Conservation (phyloP, 2,329 filamentous ascomycete genomes). For the Pseudogymnoascus sp. region DNA sequence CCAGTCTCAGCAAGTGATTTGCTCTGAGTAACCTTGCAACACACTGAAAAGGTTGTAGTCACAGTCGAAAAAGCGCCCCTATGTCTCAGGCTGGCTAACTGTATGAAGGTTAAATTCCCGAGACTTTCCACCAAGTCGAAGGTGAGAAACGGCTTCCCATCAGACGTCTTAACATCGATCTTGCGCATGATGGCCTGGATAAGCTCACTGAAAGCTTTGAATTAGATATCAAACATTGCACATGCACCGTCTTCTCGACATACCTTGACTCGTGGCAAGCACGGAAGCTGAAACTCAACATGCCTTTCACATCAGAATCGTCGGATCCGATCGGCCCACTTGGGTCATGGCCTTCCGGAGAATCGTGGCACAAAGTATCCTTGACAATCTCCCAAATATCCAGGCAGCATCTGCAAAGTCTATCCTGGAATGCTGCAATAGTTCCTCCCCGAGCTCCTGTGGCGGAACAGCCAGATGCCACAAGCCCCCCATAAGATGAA, state of each 20-base stretch:
- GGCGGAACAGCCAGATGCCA: constrained; percentile 14
- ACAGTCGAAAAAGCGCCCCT: constrained; percentile 91
- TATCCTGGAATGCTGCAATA: constrained; percentile 35
- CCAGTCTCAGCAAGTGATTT: constrained; percentile 32
- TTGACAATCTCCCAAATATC: constrained; percentile 72
- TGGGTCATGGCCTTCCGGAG: constrained; percentile 79
- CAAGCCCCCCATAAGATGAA: constrained; percentile 8
- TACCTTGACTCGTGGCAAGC: constrained; percentile 91
- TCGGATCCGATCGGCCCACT: constrained; percentile 67
- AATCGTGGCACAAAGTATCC: constrained; percentile 81
- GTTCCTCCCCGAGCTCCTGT: neutral
- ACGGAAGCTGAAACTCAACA: constrained; percentile 91
- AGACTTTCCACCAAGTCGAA: constrained; percentile 54
- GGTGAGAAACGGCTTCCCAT: constrained; percentile 40
- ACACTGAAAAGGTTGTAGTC: constrained; percentile 75
- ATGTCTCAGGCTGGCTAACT: constrained; percentile 77
- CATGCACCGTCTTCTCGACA: constrained; percentile 15
- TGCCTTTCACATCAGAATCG: constrained; percentile 74
- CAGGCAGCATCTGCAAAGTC: constrained; percentile 53
- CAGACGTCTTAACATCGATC: constrained; percentile 39
- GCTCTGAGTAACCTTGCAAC: constrained; percentile 61
- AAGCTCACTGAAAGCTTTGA: constrained; percentile 51
- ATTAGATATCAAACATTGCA: neutral
- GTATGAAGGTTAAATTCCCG: constrained; percentile 69
- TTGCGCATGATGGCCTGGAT: constrained; percentile 56